These are phyloP conservation scores for Colletotrichum salicis DNA, from an alignment of 2,329 filamentous ascomycete species.

Conservation along the genomic window DNA sequence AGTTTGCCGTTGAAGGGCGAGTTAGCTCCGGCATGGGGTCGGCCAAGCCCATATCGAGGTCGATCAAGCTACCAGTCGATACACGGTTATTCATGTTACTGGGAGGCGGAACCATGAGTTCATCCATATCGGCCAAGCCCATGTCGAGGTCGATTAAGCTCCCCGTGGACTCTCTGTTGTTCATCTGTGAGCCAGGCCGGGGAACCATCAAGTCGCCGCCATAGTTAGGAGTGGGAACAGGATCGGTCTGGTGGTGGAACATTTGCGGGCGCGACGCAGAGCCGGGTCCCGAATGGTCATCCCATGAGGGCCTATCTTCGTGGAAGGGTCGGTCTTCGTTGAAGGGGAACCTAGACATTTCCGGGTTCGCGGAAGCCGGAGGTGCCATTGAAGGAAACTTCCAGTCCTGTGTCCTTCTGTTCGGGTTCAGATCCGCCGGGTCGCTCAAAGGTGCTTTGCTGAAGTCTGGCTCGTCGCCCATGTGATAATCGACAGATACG, in stretches of 20 bases:
- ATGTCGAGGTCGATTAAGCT: slow-evolving; percentile 58
- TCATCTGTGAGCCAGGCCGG: slow-evolving; percentile 45
- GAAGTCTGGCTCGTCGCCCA: slow-evolving; percentile 44
- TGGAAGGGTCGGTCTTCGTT: slow-evolving; percentile 36
- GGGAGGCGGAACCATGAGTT: slow-evolving; percentile 51
- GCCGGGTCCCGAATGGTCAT: slow-evolving; percentile 43
- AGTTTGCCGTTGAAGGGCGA: slow-evolving; percentile 69
- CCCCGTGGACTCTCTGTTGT: slow-evolving; percentile 49
- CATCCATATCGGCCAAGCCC: slow-evolving; percentile 45
- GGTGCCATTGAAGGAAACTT: slow-evolving; percentile 66
- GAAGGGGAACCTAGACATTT: slow-evolving; percentile 62
- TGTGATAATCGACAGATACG: slow-evolving; percentile 58
- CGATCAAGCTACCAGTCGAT: slow-evolving; percentile 60
- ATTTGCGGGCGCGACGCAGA: slow-evolving; percentile 55
- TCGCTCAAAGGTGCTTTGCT: slow-evolving; percentile 66
- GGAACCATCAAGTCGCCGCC: slow-evolving; percentile 31
- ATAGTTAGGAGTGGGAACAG: slow-evolving; percentile 47
- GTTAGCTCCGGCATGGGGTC: slow-evolving; percentile 62
- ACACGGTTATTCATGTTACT: slow-evolving; percentile 46
- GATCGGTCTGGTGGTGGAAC: slow-evolving; percentile 63
- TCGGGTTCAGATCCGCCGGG: slow-evolving; percentile 63
- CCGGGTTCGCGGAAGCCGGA: slow-evolving; percentile 63
- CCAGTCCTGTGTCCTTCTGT: slow-evolving; percentile 66
- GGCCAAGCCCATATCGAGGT: slow-evolving; percentile 65
- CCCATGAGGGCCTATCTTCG: slow-evolving; percentile 23